Evolutionary conservation across 768 basidiomycete genomes (phyloP).

Genomic region (Lactifluus pinguis): DNA sequence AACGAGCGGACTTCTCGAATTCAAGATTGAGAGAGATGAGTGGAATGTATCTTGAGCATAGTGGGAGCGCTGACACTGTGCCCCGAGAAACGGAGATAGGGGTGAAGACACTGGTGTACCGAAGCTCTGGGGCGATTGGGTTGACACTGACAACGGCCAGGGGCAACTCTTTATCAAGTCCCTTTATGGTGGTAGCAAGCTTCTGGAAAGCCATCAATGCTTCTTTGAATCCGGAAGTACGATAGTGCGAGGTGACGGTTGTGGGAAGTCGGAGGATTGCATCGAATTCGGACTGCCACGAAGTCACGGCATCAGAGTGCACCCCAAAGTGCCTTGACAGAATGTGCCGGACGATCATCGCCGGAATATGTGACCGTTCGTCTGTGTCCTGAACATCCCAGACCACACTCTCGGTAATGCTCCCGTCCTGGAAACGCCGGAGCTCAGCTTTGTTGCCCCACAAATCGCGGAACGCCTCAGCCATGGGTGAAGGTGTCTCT

Average conservation of each 20-base stretch:
- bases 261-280: conserved; percentile 49
- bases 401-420: conserved; percentile 89
- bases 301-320: conserved; percentile 37
- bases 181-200: conserved; percentile 67
- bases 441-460: conserved; percentile 93
- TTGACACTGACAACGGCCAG: conserved; percentile 69
- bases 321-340: conserved; percentile 73
- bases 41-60: conserved; percentile 55
- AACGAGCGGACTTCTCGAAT: conserved; percentile 86
- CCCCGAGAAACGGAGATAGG: conserved; percentile 62
- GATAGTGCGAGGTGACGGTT: conserved; percentile 36
- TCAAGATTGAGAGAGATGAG: conserved; percentile 71
- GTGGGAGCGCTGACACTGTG: conserved; percentile 42
- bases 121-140: conserved; percentile 61
- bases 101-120: conserved; percentile 78
- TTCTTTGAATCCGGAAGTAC: conserved; percentile 52
- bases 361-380: conserved; percentile 71
- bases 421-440: conserved; percentile 91
- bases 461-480: conserved; percentile 62
- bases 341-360: conserved; percentile 64
- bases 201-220: conserved; percentile 73
- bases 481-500: conserved; percentile 41
- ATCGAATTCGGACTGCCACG: conserved; percentile 55
- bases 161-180: conserved; percentile 61
- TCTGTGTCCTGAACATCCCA: conserved; percentile 84